Evolutionary conservation across 371 early-diverging fungal species (phyloP).

Genomic region (Polyrhizophydium stewartii): DNA sequence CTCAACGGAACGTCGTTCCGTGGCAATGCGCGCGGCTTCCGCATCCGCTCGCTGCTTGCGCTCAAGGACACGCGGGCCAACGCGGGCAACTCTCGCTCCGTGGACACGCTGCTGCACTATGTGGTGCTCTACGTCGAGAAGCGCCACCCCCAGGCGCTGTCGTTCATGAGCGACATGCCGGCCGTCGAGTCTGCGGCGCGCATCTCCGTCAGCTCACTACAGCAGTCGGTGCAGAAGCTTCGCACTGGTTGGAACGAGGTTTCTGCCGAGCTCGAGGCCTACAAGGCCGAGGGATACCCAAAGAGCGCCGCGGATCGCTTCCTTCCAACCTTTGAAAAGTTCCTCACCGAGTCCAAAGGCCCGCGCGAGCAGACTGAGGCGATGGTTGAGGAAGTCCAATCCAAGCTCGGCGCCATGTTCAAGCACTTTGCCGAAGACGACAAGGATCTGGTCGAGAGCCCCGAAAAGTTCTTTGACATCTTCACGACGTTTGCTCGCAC

Average conservation of each 20-base stretch:
- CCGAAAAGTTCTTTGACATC: constrained; percentile 35
- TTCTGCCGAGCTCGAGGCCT: background rate
- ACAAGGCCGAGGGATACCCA: constrained; percentile 1
- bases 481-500: constrained; percentile 6
- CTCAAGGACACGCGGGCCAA: constrained; percentile 50
- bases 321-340: background rate
- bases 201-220: background rate
- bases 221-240: background rate
- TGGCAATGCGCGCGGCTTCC: constrained; percentile 79
- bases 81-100: constrained; percentile 48
- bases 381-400: constrained; percentile 16
- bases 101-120: constrained; percentile 72
- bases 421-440: constrained; percentile 38
- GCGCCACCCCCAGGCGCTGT: constrained; percentile 47
- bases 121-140: constrained; percentile 60
- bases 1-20: constrained; percentile 73
- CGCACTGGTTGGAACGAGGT: background rate
- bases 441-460: constrained; percentile 12
- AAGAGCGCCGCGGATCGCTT: background rate
- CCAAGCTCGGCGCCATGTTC: constrained; percentile 21
- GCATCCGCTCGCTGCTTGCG: constrained; percentile 65
- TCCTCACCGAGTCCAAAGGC: background rate
- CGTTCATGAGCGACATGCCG: constrained; percentile 64
- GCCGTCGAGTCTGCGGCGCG: constrained; percentile 63
- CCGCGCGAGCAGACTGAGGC: constrained; percentile 11